These are phyloP conservation scores for Chloroidium sp. DNA, from an alignment of 163 green algal species.

Conservation along the genomic window DNA sequence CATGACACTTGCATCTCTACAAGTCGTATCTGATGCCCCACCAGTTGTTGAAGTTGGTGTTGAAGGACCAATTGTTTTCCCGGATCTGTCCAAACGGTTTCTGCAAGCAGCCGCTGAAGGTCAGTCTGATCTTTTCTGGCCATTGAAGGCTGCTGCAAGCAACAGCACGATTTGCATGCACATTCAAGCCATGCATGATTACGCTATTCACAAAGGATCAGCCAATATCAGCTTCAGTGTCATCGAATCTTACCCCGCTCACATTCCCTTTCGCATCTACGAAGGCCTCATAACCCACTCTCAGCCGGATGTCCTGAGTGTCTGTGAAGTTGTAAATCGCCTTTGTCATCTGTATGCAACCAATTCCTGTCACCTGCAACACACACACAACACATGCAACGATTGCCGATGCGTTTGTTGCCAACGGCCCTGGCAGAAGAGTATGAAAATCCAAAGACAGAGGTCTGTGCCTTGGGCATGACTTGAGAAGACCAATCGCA, in stretches of 20 bases:
- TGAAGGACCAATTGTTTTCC: slow-evolving; percentile 34
- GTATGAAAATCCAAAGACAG: no score
- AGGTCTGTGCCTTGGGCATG: no score
- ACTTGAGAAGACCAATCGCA: neutral
- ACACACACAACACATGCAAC: no score
- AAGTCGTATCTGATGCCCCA: slow-evolving; percentile 27
- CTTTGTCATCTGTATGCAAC: slow-evolving; percentile 19
- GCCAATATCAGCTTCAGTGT: neutral
- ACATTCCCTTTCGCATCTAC: slow-evolving; percentile 7
- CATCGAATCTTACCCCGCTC: slow-evolving; percentile 6
- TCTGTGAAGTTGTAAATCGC: slow-evolving; percentile 34
- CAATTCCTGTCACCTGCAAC: slow-evolving; percentile 13
- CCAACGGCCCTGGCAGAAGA: no score
- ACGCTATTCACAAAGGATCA: neutral
- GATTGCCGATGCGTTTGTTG: no score
- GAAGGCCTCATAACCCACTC: slow-evolving; percentile 16
- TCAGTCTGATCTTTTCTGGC: no score
- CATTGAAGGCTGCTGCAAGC: no score
- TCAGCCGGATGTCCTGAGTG: slow-evolving; percentile 25
- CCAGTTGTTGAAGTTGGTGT: slow-evolving; percentile 18
- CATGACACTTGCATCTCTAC: neutral
- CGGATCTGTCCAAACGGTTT: slow-evolving; percentile 17
- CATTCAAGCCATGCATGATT: no score
- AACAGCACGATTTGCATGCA: no score
- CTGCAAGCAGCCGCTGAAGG: slow-evolving; percentile 1